Evolutionary conservation across 441 rosid species (phyloP).

Genomic region (Jatropha podagrica): DNA sequence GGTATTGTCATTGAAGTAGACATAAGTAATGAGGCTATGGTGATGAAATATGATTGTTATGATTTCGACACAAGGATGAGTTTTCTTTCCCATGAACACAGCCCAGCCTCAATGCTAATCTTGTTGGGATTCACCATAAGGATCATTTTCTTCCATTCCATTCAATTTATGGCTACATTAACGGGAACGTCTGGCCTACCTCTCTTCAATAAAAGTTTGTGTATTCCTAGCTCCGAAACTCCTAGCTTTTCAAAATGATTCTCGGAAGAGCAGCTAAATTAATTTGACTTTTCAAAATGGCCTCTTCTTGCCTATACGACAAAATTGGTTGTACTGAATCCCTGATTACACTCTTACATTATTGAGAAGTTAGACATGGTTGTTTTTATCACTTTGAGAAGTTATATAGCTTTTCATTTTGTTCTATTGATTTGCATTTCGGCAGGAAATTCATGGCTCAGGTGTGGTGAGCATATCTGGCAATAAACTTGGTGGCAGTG

Average conservation of each 20-base stretch:
- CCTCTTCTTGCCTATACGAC: background rate
- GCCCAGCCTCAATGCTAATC: background rate
- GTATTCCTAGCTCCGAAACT: background rate
- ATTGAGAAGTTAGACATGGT: background rate
- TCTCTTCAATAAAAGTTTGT: background rate
- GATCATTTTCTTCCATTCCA: background rate
- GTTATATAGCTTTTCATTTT: background rate
- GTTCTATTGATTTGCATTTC: conserved; percentile 5
- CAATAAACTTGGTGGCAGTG: conserved; percentile 79
- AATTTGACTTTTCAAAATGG: no score
- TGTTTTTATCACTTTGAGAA: background rate
- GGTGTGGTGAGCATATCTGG: conserved; percentile 65
- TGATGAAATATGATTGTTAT: background rate
- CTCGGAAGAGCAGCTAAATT: background rate
- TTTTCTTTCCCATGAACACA: background rate
- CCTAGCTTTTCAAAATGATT: background rate
- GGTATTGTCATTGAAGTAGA: background rate
- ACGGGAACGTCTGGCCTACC: background rate
- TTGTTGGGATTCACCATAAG: background rate
- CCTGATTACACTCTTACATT: background rate
- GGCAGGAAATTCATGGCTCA: conserved; percentile 64
- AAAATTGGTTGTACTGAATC: background rate
- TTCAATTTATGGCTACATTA: background rate
- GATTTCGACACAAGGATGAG: background rate
- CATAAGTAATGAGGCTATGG: background rate